Percentiles rank a stretch among this genome's conserved stretches.
phyloP scores from a whole-genome alignment of 345 rosid genomes.

The Heritiera fomes region DNA sequence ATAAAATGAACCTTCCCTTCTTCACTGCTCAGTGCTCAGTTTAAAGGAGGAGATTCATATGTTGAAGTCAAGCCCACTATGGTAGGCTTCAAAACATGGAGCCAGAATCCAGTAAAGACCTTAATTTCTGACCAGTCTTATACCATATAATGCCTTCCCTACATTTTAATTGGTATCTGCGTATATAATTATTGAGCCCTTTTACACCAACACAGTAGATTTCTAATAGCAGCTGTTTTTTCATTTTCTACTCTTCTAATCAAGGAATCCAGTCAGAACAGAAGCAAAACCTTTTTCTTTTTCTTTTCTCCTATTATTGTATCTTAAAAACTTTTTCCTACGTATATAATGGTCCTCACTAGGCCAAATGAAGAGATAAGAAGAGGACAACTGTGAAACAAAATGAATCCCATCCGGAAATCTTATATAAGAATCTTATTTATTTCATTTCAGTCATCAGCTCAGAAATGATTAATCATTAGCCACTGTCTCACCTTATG shows the following conservation, averaged over 20 bases:
- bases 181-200: background rate
- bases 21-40: background rate
- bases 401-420: too few relatives aligned
- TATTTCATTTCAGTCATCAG: background rate
- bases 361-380: background rate
- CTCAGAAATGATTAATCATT: background rate
- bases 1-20: background rate
- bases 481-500: background rate
- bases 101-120: background rate
- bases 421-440: background rate
- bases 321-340: background rate
- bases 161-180: background rate
- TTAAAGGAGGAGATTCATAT: constrained; percentile 7
- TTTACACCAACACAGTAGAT: background rate
- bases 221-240: background rate
- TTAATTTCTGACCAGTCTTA: background rate
- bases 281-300: background rate
- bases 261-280: background rate
- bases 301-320: background rate
- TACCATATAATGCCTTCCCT: background rate
- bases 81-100: constrained; percentile 13
- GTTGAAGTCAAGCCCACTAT: constrained; percentile 15
- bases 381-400: background rate
- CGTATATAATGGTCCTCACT: background rate
- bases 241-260: background rate